Evolutionary conservation across 163 green algal genomes (phyloP).

Genomic region (Coccomyxa subellipsoidea): DNA sequence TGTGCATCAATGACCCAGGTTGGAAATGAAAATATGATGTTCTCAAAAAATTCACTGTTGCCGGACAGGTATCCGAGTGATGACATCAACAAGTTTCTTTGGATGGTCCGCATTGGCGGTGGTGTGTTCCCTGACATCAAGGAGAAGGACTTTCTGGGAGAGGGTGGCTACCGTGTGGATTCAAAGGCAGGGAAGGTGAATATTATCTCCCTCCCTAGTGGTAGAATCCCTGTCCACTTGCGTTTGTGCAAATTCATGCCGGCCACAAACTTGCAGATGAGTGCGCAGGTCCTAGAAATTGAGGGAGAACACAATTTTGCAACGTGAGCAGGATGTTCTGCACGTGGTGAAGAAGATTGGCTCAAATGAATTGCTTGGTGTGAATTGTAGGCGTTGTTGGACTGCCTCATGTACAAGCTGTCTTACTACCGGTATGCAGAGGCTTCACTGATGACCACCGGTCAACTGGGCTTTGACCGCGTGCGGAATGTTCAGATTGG

Average conservation of each 20-base stretch:
- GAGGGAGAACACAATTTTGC: too few species aligned
- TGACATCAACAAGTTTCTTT: constrained; percentile 99
- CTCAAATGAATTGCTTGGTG: neutral
- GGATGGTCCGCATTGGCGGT: constrained; percentile 92
- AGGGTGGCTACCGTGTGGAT: constrained; percentile 81
- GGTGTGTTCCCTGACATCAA: constrained; percentile 93
- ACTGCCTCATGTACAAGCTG: constrained; percentile 93
- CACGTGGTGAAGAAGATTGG: too few species aligned
- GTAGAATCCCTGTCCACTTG: too few species aligned
- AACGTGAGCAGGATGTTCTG: too few species aligned
- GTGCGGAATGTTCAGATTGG: constrained; percentile 53
- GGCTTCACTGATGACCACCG: constrained; percentile 44
- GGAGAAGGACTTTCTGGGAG: constrained; percentile 78
- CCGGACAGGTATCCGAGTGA: constrained; percentile 74
- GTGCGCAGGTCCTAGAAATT: too few species aligned
- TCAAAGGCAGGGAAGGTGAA: constrained; percentile 44
- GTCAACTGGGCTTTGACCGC: constrained; percentile 57
- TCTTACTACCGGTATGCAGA: constrained; percentile 91
- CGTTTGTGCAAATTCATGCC: too few species aligned
- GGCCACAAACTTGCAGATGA: too few species aligned
- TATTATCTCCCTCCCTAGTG: too few species aligned
- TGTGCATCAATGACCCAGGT: too few species aligned
- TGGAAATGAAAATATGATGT: too few species aligned
- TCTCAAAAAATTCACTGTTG: too few species aligned
- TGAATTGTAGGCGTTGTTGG: constrained; percentile 64